These are phyloP conservation scores for Neonectria faginata DNA, from an alignment of 2,329 filamentous ascomycete genomes.

Conservation along the genomic window DNA sequence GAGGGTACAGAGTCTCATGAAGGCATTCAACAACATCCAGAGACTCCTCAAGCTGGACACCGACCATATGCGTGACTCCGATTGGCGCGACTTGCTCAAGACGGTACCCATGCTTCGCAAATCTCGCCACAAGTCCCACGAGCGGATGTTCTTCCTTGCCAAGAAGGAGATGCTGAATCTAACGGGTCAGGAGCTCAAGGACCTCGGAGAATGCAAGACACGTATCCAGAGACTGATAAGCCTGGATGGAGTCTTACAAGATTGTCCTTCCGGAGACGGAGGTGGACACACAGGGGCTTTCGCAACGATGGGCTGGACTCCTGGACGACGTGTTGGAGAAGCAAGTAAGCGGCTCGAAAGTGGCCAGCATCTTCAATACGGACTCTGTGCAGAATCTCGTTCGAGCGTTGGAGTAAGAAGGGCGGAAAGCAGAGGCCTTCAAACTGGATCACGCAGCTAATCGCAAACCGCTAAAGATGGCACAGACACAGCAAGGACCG, in stretches of 20 bases:
- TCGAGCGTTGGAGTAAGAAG: slow-evolving; percentile 3
- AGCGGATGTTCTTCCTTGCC: slow-evolving; percentile 38
- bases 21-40: slow-evolving; percentile 28
- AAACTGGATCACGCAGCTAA: slow-evolving; percentile 14
- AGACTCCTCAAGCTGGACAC: slow-evolving; percentile 27
- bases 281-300: slow-evolving; percentile 29
- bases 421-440: slow-evolving; percentile 11
- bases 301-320: slow-evolving; percentile 36
- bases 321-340: slow-evolving; percentile 32
- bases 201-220: slow-evolving; percentile 31
- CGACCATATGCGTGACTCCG: background rate
- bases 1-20: slow-evolving; percentile 23
- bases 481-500: background rate
- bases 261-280: slow-evolving; percentile 30
- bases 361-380: slow-evolving; percentile 25
- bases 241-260: slow-evolving; percentile 35
- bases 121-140: slow-evolving; percentile 31
- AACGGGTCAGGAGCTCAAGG: slow-evolving; percentile 22
- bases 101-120: slow-evolving; percentile 44
- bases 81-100: slow-evolving; percentile 39
- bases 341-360: slow-evolving; percentile 9
- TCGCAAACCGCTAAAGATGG: background rate
- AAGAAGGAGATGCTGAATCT: slow-evolving; percentile 40
- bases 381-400: slow-evolving; percentile 22
- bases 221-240: slow-evolving; percentile 26